A percentile compares a stretch with the other conserved stretches of the same genome.
phyloP scores from a whole-genome alignment of 805 yeast species.

The Lipomyces kockii region DNA sequence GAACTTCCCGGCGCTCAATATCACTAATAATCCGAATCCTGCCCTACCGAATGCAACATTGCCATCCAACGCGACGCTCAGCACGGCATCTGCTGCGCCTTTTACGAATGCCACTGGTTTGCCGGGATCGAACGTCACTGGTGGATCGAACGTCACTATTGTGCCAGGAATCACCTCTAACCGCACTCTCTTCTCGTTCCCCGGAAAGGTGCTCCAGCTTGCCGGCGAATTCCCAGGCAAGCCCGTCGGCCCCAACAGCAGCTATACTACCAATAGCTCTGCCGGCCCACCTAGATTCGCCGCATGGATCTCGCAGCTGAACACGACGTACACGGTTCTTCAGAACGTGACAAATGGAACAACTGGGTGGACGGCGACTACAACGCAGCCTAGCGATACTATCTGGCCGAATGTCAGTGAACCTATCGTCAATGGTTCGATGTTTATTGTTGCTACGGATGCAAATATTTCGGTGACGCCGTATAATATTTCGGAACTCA shows the following conservation, averaged over 20 bases:
- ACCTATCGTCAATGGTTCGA: constrained; percentile 20
- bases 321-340: constrained; percentile 23
- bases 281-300: constrained; percentile 23
- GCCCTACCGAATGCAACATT: constrained; percentile 1
- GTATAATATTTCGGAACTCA: constrained; percentile 14
- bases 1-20: constrained; percentile 23
- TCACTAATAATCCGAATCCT: constrained; percentile 16
- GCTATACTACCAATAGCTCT: constrained; percentile 14
- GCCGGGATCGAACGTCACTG: constrained; percentile 9
- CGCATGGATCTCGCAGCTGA: constrained; percentile 28
- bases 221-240: constrained; percentile 20
- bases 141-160: constrained; percentile 12
- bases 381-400: constrained; percentile 17
- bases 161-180: constrained; percentile 20
- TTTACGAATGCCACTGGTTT: no score
- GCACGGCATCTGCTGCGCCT: not conserved
- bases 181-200: constrained; percentile 13
- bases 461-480: constrained; percentile 22
- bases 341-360: constrained; percentile 9
- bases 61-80: not conserved
- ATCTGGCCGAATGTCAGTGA: constrained; percentile 11
- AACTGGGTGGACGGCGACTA: constrained; percentile 18
- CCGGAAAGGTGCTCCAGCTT: constrained; percentile 14
- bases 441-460: constrained; percentile 19
- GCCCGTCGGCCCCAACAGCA: constrained; percentile 24